These are phyloP conservation scores for Acanthamoeba lenticulata DNA, from an alignment of 208 protist species.

Conservation along the genomic window DNA sequence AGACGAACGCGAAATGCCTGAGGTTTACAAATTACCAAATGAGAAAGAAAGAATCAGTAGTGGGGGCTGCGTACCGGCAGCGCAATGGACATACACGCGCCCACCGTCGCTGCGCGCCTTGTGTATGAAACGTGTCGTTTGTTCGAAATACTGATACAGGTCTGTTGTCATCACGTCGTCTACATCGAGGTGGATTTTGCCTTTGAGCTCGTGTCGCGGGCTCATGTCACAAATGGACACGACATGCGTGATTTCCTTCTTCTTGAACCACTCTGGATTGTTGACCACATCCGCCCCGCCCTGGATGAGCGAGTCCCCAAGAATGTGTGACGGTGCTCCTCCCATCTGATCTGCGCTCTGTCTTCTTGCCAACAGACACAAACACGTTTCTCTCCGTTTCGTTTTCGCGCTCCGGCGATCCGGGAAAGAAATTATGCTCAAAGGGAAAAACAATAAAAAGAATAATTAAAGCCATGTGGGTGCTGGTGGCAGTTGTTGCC, in stretches of 20 bases:
- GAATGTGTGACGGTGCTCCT: conserved; percentile 31
- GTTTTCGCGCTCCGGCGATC: background rate
- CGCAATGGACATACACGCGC: conserved; percentile 27
- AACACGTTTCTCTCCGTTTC: background rate
- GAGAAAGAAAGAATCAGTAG: background rate
- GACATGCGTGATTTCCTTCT: conserved; percentile 19
- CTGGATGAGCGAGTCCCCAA: background rate
- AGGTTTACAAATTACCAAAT: background rate
- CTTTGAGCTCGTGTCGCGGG: conserved; percentile 27
- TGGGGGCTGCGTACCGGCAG: background rate
- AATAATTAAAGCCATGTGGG: background rate
- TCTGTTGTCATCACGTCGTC: conserved; percentile 11
- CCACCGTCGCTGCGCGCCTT: background rate
- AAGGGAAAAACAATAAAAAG: background rate
- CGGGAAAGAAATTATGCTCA: too few species aligned
- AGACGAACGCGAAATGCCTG: conserved; percentile 7
- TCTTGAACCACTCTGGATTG: conserved; percentile 8
- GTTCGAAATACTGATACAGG: background rate
- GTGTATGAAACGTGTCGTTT: conserved; percentile 21
- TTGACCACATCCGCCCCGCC: conserved; percentile 2
- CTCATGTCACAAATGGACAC: conserved; percentile 36
- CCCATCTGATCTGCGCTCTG: background rate
- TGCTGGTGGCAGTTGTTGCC: background rate
- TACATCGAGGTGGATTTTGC: background rate
- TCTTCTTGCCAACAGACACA: too few species aligned